Evolutionary conservation across 2,329 filamentous ascomycete genomes (phyloP).

Genomic region (Sporothrix euskadiensis): DNA sequence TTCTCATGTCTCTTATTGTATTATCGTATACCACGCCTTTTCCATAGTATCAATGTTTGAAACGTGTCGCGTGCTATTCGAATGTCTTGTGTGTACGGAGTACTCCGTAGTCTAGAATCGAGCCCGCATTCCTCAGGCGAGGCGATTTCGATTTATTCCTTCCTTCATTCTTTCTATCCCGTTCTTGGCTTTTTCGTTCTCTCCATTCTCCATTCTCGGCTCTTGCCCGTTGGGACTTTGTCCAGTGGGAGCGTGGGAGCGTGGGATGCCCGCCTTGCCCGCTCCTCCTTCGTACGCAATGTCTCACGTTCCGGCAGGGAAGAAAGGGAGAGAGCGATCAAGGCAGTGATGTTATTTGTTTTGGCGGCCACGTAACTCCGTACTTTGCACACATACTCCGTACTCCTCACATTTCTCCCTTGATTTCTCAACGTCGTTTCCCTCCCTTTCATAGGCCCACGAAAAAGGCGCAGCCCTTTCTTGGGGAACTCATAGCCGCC

Average conservation of each 20-base stretch:
- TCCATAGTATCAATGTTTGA: neutral
- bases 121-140: neutral
- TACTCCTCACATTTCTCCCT: neutral
- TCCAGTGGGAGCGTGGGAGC: neutral
- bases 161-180: conserved; percentile 11
- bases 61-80: conserved; percentile 3
- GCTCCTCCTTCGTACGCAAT: neutral
- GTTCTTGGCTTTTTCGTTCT: neutral
- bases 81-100: too few species aligned
- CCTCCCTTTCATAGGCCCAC: neutral
- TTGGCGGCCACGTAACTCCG: too few species aligned
- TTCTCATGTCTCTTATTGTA: neutral
- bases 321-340: neutral
- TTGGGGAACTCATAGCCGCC: neutral
- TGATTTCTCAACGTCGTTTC: neutral
- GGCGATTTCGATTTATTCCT: neutral
- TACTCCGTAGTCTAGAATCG: neutral
- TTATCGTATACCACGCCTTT: neutral
- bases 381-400: neutral
- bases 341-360: neutral
- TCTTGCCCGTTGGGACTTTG: conserved; percentile 4
- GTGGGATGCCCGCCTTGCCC: neutral
- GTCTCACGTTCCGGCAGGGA: conserved; percentile 16
- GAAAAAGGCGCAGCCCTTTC: neutral
- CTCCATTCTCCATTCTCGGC: neutral